A percentile compares a stretch with the other conserved stretches of the same genome.
phyloP scores from a whole-genome alignment of 2,329 filamentous ascomycete species.

The Trichocomaceae sp. region DNA sequence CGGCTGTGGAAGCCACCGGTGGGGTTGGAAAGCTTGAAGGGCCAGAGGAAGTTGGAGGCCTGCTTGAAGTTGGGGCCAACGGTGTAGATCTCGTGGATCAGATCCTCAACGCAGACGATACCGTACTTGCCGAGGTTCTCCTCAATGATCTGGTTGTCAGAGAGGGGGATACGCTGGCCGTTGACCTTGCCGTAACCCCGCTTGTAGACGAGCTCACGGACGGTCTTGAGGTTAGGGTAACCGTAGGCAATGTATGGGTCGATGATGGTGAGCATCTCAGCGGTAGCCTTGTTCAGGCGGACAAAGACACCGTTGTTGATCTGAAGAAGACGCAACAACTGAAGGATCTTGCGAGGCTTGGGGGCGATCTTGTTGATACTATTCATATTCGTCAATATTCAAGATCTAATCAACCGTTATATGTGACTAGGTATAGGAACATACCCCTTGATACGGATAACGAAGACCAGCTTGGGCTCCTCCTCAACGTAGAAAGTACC shows the following conservation, averaged over 20 bases:
- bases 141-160: slow-evolving; percentile 97
- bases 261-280: slow-evolving; percentile 95
- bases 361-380: slow-evolving; percentile 99
- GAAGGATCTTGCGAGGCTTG: slow-evolving; percentile 99
- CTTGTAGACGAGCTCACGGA: slow-evolving; percentile 99
- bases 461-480: slow-evolving; percentile 94
- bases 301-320: slow-evolving; percentile 99
- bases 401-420: slow-evolving; percentile 4
- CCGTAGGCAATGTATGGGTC: slow-evolving; percentile 99
- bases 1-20: slow-evolving; percentile 90
- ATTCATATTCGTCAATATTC: slow-evolving; percentile 9
- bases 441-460: slow-evolving; percentile 97
- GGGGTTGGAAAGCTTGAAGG: slow-evolving; percentile 99
- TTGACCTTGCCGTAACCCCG: slow-evolving; percentile 98
- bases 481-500: slow-evolving; percentile 91
- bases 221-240: slow-evolving; percentile 98
- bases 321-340: slow-evolving; percentile 98
- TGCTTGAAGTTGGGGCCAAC: slow-evolving; percentile 99
- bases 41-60: slow-evolving; percentile 98
- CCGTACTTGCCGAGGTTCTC: slow-evolving; percentile 94
- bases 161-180: slow-evolving; percentile 94
- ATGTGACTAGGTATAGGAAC: slow-evolving; percentile 21
- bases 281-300: slow-evolving; percentile 93
- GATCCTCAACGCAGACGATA: slow-evolving; percentile 98
- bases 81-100: slow-evolving; percentile 98